These are phyloP conservation scores for Viola odorata DNA, from an alignment of 345 rosid genomes.

Conservation along the genomic window DNA sequence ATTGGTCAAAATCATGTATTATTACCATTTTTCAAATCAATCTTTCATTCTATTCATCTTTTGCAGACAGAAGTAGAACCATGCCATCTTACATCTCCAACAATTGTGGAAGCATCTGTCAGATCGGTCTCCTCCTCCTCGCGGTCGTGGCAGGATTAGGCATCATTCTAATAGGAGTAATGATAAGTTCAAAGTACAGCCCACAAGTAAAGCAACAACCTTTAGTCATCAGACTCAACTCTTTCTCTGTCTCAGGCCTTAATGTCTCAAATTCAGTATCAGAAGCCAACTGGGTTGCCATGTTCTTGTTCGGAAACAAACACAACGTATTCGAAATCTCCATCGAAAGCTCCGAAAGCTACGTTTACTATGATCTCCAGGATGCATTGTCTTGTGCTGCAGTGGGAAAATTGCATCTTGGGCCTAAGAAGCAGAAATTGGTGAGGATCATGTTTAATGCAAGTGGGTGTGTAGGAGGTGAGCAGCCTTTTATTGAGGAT, in stretches of 20 bases:
- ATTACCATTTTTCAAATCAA: too few species aligned
- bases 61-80: neutral
- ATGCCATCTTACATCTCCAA: conserved; percentile 8
- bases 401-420: conserved; percentile 14
- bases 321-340: conserved; percentile 13
- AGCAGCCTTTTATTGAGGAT: conserved; percentile 19
- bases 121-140: conserved; percentile 11
- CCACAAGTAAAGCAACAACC: conserved; percentile 23
- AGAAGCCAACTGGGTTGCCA: conserved; percentile 8
- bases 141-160: conserved; percentile 5
- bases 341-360: conserved; percentile 9
- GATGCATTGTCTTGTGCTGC: conserved; percentile 15
- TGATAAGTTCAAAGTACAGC: conserved; percentile 19
- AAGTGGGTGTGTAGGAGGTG: conserved; percentile 16
- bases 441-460: conserved; percentile 14
- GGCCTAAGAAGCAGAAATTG: conserved; percentile 19
- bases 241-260: conserved; percentile 15
- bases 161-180: conserved; percentile 14
- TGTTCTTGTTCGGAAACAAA: conserved; percentile 19
- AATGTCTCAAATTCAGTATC: conserved; percentile 13
- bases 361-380: conserved; percentile 11
- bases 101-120: conserved; percentile 8
- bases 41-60: neutral
- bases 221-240: conserved; percentile 17
- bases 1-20: too few species aligned